Evolutionary conservation across 371 early-diverging fungal genomes (phyloP).

Genomic region (Rhizomucor pusillus): DNA sequence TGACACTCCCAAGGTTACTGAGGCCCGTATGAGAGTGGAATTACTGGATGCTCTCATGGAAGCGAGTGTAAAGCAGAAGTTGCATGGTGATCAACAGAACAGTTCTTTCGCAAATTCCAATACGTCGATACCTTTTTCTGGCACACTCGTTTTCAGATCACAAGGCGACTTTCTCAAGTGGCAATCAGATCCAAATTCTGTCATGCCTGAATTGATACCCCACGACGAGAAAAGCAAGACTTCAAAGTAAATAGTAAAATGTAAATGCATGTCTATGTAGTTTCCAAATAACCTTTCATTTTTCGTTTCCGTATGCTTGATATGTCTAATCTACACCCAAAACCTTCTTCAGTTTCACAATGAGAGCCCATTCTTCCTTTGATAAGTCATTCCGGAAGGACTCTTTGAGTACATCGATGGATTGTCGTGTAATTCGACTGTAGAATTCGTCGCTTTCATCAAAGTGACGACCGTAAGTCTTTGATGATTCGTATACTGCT

Average conservation of each 20-base stretch:
- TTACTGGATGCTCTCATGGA: slow-evolving; percentile 41
- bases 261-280: no score
- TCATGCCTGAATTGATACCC: no score
- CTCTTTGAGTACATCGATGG: slow-evolving; percentile 97
- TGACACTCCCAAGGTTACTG: slow-evolving; percentile 56
- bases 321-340: slow-evolving; percentile 42
- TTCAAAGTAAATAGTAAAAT: no score
- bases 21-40: slow-evolving; percentile 56
- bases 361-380: slow-evolving; percentile 92
- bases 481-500: slow-evolving; percentile 82
- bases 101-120: no score
- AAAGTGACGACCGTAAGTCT: slow-evolving; percentile 97
- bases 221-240: no score
- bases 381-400: slow-evolving; percentile 94
- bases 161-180: no score
- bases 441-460: slow-evolving; percentile 83
- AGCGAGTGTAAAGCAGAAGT: not conserved
- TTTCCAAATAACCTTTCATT: no score
- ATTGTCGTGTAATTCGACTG: slow-evolving; percentile 83
- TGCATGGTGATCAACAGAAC: no score
- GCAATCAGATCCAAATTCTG: no score
- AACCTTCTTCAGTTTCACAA: slow-evolving; percentile 80
- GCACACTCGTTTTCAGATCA: no score
- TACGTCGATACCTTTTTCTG: no score
- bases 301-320: no score